These are phyloP conservation scores for Cyclospora cayetanensis DNA, from an alignment of 169 alveolate species.

Conservation along the genomic window DNA sequence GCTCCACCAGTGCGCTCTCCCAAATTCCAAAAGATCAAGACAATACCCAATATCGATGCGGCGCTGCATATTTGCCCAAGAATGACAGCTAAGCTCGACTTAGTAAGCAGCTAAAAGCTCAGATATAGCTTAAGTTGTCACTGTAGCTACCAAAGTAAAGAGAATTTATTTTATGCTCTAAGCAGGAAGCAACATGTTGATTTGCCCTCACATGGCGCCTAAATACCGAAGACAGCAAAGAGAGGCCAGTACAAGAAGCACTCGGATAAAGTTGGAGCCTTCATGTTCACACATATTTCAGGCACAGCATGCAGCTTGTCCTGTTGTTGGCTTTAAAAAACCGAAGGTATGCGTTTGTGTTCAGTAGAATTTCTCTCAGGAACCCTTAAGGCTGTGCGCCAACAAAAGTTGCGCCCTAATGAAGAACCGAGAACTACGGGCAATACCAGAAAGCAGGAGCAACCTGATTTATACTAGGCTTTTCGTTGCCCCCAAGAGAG, in stretches of 20 bases:
- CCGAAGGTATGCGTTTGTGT: no score
- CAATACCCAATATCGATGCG: slow-evolving; percentile 8
- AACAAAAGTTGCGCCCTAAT: no score
- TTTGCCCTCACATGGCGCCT: slow-evolving; percentile 32
- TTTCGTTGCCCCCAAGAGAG: no score
- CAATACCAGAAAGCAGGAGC: no score
- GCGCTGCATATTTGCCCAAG: not conserved
- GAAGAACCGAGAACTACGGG: no score
- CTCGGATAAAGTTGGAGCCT: slow-evolving; percentile 7
- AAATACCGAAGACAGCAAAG: slow-evolving; percentile 16
- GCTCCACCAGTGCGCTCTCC: slow-evolving; percentile 33
- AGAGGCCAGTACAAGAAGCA: not conserved
- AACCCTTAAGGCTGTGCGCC: no score
- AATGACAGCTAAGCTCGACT: not conserved
- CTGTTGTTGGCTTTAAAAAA: no score
- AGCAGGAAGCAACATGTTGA: not conserved
- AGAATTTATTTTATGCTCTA: not conserved
- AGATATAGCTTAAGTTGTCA: not conserved
- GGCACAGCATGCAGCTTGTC: no score
- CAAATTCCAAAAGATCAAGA: not conserved
- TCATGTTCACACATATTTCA: not conserved
- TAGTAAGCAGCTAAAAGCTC: not conserved
- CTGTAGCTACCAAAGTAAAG: not conserved
- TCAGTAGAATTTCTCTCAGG: no score
- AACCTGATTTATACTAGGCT: no score